A percentile compares a stretch with the other conserved stretches of the same genome.
These are phyloP conservation scores for Zizania palustris DNA, from an alignment of 202 grass and related monocot genomes.

Conservation along the genomic window DNA sequence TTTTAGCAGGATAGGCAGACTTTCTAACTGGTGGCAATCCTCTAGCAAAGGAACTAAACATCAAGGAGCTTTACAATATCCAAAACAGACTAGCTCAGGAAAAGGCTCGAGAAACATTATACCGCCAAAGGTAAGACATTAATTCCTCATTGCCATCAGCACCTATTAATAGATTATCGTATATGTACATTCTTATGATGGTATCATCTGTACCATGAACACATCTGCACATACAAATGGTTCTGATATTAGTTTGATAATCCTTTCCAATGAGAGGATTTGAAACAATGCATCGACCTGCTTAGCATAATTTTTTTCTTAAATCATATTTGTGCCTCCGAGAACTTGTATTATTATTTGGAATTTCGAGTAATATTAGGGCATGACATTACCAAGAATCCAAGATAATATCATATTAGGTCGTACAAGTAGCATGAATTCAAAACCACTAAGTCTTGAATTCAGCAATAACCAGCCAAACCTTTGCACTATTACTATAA, in stretches of 20 bases:
- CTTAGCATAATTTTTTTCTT: no score
- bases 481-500: neutral
- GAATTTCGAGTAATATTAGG: neutral
- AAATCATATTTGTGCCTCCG: no score
- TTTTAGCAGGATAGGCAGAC: constrained; percentile 66
- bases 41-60: constrained; percentile 72
- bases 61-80: constrained; percentile 81
- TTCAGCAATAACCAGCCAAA: neutral
- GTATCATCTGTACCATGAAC: neutral
- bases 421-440: constrained; percentile 13
- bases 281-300: neutral
- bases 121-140: constrained; percentile 60
- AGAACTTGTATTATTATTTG: constrained; percentile 6
- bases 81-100: constrained; percentile 86
- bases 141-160: neutral
- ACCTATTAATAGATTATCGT: constrained; percentile 23
- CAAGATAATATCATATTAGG: constrained; percentile 6
- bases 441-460: constrained; percentile 12
- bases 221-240: constrained; percentile 12
- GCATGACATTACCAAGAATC: neutral
- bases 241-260: constrained; percentile 3
- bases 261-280: neutral
- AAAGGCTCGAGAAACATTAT: constrained; percentile 72
- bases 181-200: constrained; percentile 24
- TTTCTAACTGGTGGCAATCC: constrained; percentile 62